phyloP scores from a whole-genome alignment of 345 rosid species.

The Anastatica hierochuntica region DNA sequence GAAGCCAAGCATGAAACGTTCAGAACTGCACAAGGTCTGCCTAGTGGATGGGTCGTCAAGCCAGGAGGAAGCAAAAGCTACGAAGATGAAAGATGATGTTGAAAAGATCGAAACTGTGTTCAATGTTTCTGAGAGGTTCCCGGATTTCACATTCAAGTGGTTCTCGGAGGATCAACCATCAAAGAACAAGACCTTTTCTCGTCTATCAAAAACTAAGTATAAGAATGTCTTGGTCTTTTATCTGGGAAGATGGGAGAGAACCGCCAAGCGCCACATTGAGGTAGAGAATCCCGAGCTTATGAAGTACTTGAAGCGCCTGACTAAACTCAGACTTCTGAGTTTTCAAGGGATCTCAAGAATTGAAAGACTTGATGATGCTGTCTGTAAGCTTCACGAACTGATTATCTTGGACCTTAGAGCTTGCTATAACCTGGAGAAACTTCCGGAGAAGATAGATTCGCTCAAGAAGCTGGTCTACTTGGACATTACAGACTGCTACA shows the following conservation, averaged over 20 bases:
- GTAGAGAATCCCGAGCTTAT: constrained; percentile 26
- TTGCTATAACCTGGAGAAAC: constrained; percentile 40
- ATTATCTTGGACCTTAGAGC: constrained; percentile 47
- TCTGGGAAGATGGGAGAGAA: constrained; percentile 41
- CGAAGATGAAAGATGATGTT: not conserved
- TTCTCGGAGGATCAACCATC: constrained; percentile 17
- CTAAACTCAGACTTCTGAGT: constrained; percentile 29
- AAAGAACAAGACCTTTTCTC: not conserved
- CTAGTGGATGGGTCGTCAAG: constrained; percentile 26
- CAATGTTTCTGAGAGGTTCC: constrained; percentile 39
- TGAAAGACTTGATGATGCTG: constrained; percentile 19
- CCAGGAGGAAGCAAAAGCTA: constrained; percentile 13
- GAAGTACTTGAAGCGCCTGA: constrained; percentile 24
- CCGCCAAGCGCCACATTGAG: constrained; percentile 32
- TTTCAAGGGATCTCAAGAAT: constrained; percentile 54
- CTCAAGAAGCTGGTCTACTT: constrained; percentile 40
- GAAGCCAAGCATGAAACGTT: constrained; percentile 15
- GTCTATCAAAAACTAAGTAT: not conserved
- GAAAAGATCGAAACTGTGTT: constrained; percentile 24
- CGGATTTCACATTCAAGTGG: constrained; percentile 31
- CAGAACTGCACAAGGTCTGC: constrained; percentile 26
- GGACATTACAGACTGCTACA: constrained; percentile 45
- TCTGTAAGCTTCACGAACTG: constrained; percentile 27
- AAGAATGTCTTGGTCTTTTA: constrained; percentile 26
- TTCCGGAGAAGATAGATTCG: constrained; percentile 33